Evolutionary conservation across 2,329 filamentous ascomycete genomes (phyloP), one percentile per base, ranked within the genome.

Genomic region (Pseudogymnoascus sp.): DNA sequence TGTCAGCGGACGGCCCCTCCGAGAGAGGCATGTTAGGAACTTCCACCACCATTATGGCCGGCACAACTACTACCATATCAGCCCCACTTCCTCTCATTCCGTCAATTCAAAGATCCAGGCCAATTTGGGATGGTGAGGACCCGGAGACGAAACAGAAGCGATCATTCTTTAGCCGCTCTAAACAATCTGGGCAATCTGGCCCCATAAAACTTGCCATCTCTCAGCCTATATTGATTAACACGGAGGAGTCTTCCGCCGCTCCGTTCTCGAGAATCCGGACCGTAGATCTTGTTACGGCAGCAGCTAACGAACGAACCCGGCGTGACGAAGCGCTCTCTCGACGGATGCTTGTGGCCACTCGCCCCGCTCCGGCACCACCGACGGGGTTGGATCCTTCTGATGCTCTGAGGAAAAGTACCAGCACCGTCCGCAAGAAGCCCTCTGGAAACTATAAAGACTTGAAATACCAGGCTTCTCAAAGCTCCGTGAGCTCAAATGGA

Each of bases 201-300:
- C 60, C 73, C 11, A 64, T 70, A 45, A 68, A 58, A 23, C 62
- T 73, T 19, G 66, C 63, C 4, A 74, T 74, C 22, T 74, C 72
- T 2, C 64, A 68, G 6, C 72, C 72, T 33, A 65, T 73, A 5
- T 60, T 67, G 23, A 45, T 38, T 3, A 58, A 65, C 30, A 58
- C 36, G 14, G 60, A 67, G 2, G 62, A 60, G 14, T 60, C 65
- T 25, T 58, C 59, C 12, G 23, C 64, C 11, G 64, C 67, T 28
- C 66, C 67, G 9, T 71, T 71, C 49, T 62, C 69, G 11, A 66
- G 65, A 62, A 70, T 74, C n/a, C 66, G 65, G 28, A 73, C 72
- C 1, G 69, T 72, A 23, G 72, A 73, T 62, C 66, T 74, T 39
- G 65, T 67, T 23, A 70, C 69, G 11, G 72, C 71, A 2, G 66